Conservation (phyloP, 306 rosid species). For the Lathyrus sativus region DNA sequence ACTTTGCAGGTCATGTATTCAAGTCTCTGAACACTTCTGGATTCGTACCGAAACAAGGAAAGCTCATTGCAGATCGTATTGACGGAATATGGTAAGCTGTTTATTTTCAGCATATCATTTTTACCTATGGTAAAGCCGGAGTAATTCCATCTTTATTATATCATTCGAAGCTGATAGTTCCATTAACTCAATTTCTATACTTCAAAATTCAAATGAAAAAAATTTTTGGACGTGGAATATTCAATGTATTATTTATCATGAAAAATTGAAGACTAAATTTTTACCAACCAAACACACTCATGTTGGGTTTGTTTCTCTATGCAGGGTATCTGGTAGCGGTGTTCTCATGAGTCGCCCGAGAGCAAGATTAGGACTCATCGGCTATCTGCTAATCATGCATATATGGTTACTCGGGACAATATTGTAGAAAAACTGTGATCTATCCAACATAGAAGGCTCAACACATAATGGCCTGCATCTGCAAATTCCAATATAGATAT, state of each 20-base stretch:
- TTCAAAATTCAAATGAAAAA: not conserved
- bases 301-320: constrained; percentile 33
- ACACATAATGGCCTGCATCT: constrained; percentile 36
- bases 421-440: constrained; percentile 52
- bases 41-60: constrained; percentile 88
- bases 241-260: not conserved
- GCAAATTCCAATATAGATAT: constrained; percentile 62
- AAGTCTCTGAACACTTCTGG: constrained; percentile 90
- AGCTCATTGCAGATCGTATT: constrained; percentile 82
- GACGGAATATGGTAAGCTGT: constrained; percentile 90
- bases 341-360: constrained; percentile 87
- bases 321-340: constrained; percentile 94
- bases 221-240: not conserved
- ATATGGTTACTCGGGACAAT: constrained; percentile 83
- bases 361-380: constrained; percentile 83
- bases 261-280: not conserved
- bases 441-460: constrained; percentile 27
- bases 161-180: not conserved
- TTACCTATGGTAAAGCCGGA: constrained; percentile 20
- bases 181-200: constrained; percentile 5
- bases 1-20: constrained; percentile 81
- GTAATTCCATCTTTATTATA: constrained; percentile 1
- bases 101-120: constrained; percentile 22
- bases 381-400: constrained; percentile 77
- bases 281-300: not conserved